Conservation (phyloP, 2,329 filamentous ascomycete species). For the Blumeriella jaapii region DNA sequence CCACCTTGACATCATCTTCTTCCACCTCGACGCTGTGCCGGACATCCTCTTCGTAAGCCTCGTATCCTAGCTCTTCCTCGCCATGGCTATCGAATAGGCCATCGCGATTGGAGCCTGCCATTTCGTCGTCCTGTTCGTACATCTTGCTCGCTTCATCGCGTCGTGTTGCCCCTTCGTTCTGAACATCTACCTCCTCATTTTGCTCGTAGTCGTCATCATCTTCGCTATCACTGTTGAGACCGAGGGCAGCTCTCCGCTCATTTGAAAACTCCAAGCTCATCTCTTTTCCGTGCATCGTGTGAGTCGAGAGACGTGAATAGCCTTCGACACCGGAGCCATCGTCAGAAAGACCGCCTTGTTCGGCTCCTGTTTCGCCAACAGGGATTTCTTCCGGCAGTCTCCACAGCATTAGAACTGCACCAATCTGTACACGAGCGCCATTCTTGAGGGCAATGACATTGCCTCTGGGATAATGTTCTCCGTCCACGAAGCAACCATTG, state of each 20-base stretch:
- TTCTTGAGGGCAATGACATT: constrained; percentile 47
- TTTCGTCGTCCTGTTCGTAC: constrained; percentile 14
- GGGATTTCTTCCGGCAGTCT: constrained; percentile 50
- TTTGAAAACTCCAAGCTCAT: constrained; percentile 67
- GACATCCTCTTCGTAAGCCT: constrained; percentile 20
- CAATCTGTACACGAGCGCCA: constrained; percentile 59
- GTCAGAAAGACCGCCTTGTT: constrained; percentile 37
- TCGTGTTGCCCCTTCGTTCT: too few species aligned
- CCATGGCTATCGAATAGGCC: constrained; percentile 18
- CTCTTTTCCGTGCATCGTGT: constrained; percentile 37
- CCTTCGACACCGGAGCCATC: constrained; percentile 37
- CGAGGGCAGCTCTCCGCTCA: constrained; percentile 41
- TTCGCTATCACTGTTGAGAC: constrained; percentile 24
- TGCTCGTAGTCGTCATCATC: constrained; percentile 8
- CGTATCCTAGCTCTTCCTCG: constrained; percentile 24
- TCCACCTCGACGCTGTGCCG: constrained; percentile 14
- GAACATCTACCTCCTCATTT: constrained; percentile 15
- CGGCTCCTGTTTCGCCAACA: constrained; percentile 44
- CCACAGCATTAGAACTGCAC: constrained; percentile 57
- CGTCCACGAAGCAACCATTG: constrained; percentile 61
- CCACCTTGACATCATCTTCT: constrained; percentile 15
- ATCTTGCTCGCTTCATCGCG: constrained; percentile 13
- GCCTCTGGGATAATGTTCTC: constrained; percentile 41
- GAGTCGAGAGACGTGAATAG: background rate
- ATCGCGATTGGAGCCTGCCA: constrained; percentile 6